A percentile compares a stretch with the other conserved stretches of the same genome.
Conservation (phyloP, 2,329 filamentous ascomycete species). For the Lojkania enalia region DNA sequence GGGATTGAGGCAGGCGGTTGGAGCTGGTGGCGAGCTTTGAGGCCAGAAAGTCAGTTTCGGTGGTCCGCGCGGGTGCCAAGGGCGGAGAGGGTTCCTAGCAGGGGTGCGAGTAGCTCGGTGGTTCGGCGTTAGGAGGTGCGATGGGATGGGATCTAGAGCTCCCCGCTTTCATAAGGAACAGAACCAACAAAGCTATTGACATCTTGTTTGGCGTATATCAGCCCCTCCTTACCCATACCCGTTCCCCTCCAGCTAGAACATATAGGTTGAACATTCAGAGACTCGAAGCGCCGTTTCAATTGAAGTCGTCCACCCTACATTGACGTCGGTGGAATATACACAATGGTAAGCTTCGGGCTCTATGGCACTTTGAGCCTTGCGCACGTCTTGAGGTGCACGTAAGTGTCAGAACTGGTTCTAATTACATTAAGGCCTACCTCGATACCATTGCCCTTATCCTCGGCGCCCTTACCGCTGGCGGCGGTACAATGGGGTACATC, state of each 20-base stretch:
- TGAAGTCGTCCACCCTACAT: no score
- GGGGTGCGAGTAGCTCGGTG: conserved; percentile 10
- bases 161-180: conserved; percentile 10
- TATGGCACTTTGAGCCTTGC: background rate
- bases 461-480: conserved; percentile 79
- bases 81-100: conserved; percentile 8
- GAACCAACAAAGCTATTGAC: no score
- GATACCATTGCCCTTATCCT: conserved; percentile 74
- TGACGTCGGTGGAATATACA: no score
- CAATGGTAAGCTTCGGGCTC: no score
- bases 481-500: conserved; percentile 84
- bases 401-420: background rate
- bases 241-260: no score
- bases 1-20: background rate
- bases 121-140: conserved; percentile 10
- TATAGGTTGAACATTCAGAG: no score
- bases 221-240: no score
- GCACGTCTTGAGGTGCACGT: no score
- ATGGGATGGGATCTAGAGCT: background rate
- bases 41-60: background rate
- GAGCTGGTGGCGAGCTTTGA: background rate
- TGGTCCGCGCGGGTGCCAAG: background rate
- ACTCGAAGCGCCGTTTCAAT: no score
- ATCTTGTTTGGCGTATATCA: no score
- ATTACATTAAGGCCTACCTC: conserved; percentile 38